Evolutionary conservation across 2,329 filamentous ascomycete species (phyloP), one percentile per base, ranked within the genome.

Genomic region (Pseudohalonectria lignicola): DNA sequence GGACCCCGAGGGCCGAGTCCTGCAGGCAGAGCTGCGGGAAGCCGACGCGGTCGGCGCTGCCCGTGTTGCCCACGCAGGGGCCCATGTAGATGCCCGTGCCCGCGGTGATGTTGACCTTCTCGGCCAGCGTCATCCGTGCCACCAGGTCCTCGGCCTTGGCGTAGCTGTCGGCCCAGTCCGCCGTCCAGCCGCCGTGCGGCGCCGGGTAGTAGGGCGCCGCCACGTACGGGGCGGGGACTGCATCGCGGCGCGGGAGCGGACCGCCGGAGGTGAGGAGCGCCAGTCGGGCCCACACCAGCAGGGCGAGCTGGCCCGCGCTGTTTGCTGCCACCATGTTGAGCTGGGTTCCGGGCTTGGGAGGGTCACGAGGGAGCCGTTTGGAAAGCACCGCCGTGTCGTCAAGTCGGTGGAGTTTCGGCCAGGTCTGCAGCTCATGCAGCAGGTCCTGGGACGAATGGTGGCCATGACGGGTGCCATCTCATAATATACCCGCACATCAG

Each of bases 61-160:
- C 82, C 0, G 82, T 82, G 49, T 90, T 86, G 29, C 84, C 85
- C 17, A 81, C 79, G 47, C 85, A 92, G 20, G 67, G 76, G 12
- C 72, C 82, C 82, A 86, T 87, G 45, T 68, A 80, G 31, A 79
- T 69, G 1, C 82, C 82, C 1, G 72, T 79, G 4, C 83, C 83
- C 2, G 74, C 73, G 0, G 82, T 86, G 37, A 87, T 68, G 51
- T 87, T 88, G 4, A 81, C 79, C 61, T 88, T 90, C 54, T 88
- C 84, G 2, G 82, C 82, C 40, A 90, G 58, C 0, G 82, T 88
- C 82, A 90, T 85, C 34, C 76, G 71, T 38, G 75, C 72, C 13
- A 90, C 83, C 12, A 88, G 56, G 4, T 64, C 57, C 41, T 76
- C 68, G 1, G 84, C 84, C 49, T 82, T 86, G 37, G 61, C 61